These are phyloP conservation scores for Aphanomyces euteiches DNA, from an alignment of 352 stramenopile species.

Conservation along the genomic window DNA sequence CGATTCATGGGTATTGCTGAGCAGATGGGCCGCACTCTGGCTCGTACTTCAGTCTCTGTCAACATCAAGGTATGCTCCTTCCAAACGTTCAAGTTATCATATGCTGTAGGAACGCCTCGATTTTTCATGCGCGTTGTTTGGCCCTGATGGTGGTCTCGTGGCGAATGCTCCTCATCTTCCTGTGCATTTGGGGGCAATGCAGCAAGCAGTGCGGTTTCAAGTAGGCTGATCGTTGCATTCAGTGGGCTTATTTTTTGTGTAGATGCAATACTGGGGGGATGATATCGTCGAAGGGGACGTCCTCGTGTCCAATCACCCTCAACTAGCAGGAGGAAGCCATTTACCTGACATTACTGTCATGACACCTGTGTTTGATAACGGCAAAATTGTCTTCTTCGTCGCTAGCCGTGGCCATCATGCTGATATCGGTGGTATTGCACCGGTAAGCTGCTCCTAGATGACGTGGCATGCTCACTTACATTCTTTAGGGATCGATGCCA, in stretches of 20 bases:
- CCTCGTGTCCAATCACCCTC: constrained; percentile 98
- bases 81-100: background rate
- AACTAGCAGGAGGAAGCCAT: constrained; percentile 95
- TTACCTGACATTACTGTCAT: constrained; percentile 99
- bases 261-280: constrained; percentile 77
- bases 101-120: constrained; percentile 89
- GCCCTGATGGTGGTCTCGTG: constrained; percentile 95
- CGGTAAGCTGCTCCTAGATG: constrained; percentile 40
- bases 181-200: constrained; percentile 98
- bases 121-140: constrained; percentile 99
- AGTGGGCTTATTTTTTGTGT: constrained; percentile 7
- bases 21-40: constrained; percentile 98
- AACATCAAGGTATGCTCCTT: constrained; percentile 93
- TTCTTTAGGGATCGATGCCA: constrained; percentile 83
- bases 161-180: constrained; percentile 98
- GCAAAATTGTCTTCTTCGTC: constrained; percentile 97
- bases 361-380: constrained; percentile 96
- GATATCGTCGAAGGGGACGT: constrained; percentile 96
- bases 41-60: constrained; percentile 95
- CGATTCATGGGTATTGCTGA: constrained; percentile 99
- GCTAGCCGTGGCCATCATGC: constrained; percentile 97
- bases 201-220: constrained; percentile 96
- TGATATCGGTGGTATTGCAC: constrained; percentile 97
- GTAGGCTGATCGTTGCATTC: constrained; percentile 39
- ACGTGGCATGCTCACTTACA: background rate